Percentiles rank a stretch among this genome's conserved stretches.
Evolutionary conservation across 2,329 filamentous ascomycete species (phyloP).

Genomic region (Aureobasidium subglaciale): DNA sequence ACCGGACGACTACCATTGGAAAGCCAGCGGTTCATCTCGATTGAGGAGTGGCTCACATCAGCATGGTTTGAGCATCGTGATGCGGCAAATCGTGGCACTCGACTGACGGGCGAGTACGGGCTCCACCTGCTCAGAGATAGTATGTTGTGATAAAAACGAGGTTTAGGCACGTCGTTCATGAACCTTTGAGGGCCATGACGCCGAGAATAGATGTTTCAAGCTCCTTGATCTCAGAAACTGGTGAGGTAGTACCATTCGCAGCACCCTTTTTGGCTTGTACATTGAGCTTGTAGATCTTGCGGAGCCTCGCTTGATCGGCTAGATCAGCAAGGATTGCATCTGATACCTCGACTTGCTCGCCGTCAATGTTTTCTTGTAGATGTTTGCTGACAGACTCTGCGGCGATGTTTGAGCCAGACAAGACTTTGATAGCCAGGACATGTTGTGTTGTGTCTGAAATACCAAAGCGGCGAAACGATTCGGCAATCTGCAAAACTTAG

Average conservation of each 20-base stretch:
- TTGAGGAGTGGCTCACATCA: too few relatives aligned
- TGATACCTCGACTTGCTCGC: slow-evolving; percentile 50
- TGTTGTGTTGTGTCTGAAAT: slow-evolving; percentile 62
- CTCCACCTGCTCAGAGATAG: too few relatives aligned
- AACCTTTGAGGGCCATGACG: slow-evolving; percentile 68
- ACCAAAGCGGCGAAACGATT: slow-evolving; percentile 84
- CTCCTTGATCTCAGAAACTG: slow-evolving; percentile 31
- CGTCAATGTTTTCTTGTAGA: slow-evolving; percentile 55
- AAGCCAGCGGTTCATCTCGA: too few relatives aligned
- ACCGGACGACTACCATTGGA: too few relatives aligned
- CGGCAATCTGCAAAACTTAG: slow-evolving; percentile 65
- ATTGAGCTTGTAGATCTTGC: slow-evolving; percentile 82
- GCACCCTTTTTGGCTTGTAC: slow-evolving; percentile 39
- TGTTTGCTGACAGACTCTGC: slow-evolving; percentile 51
- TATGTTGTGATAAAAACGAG: too few relatives aligned
- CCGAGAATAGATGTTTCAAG: slow-evolving; percentile 65
- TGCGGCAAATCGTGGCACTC: too few relatives aligned
- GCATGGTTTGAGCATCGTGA: too few relatives aligned
- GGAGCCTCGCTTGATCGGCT: slow-evolving; percentile 62
- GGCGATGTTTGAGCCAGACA: slow-evolving; percentile 36
- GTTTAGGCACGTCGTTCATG: slow-evolving; percentile 28
- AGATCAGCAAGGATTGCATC: slow-evolving; percentile 55
- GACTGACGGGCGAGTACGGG: too few relatives aligned
- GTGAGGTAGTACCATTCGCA: slow-evolving; percentile 18
- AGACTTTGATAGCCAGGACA: slow-evolving; percentile 76